Conservation (phyloP, 1,284 basidiomycete species). For the Ceratobasidium sp. region DNA sequence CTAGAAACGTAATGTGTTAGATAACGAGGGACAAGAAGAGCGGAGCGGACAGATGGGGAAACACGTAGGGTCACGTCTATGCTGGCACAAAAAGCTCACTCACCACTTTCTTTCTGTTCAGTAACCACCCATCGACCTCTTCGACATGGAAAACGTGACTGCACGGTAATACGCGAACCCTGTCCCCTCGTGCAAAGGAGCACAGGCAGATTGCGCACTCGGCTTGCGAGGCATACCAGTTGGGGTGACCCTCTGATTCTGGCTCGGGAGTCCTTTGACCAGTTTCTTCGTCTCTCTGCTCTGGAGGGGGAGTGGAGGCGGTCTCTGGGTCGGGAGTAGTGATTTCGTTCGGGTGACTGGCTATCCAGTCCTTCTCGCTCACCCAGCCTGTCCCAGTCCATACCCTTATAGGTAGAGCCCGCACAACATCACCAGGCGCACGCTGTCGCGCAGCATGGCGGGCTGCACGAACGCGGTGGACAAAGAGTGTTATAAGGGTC, state of each 20-base stretch:
- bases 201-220: constrained; percentile 60
- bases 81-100: constrained; percentile 44
- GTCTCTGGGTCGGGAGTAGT: not conserved
- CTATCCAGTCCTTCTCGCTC: constrained; percentile 43
- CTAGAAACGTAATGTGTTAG: constrained; percentile 45
- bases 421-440: constrained; percentile 49
- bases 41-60: not conserved
- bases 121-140: constrained; percentile 58
- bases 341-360: constrained; percentile 20
- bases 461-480: constrained; percentile 48
- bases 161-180: constrained; percentile 58
- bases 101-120: constrained; percentile 56
- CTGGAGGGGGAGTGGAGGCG: not conserved
- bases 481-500: constrained; percentile 50
- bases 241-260: constrained; percentile 5
- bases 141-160: constrained; percentile 55
- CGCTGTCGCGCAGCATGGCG: constrained; percentile 48
- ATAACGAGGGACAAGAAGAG: not conserved
- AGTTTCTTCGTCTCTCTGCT: not conserved
- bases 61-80: not conserved
- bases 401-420: constrained; percentile 48
- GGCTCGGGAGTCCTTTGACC: not conserved
- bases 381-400: constrained; percentile 49
- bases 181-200: constrained; percentile 55
- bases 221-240: constrained; percentile 41